Base-by-base conservation (phyloP, 2,329 filamentous ascomycete genomes). In the Neofusicoccum kwambonambiense region DNA sequence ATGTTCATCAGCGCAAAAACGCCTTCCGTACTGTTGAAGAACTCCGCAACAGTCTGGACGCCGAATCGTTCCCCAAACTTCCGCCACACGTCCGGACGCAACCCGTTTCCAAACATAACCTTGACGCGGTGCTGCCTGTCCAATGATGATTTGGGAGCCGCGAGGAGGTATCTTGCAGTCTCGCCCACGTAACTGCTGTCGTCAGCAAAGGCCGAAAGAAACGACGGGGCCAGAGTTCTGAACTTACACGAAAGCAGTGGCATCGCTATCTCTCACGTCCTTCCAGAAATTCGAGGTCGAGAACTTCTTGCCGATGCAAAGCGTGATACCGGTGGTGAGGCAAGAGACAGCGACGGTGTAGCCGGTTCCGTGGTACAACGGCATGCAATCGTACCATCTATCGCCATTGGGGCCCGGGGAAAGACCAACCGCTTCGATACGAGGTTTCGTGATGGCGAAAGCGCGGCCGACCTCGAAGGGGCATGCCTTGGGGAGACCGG, bases 1-100 rank as follows among this genome's bases (percentile, higher is more conserved):
- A 82, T 75, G 70, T 90, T 90, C 64, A 87, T 75, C 9, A 92
- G 78, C 0, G 76, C 75, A 70, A 93, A 84, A 57, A 91, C 82
- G 37, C 90, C 89, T 75, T 93, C 90, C 0, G 89, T 91, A 65
- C 87, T 90, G 74, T 90, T 91, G 81, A 92, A 93, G 77, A 93
- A 92, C 74, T 93, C 90, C 66, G 79, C 80, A 2, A 93, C 85
- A 22, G 84, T 82, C 12, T 82, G 77, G 68, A 90, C 83, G 56
- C 84, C 84, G 71, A 90, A 90, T 6, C 88, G 82, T 57, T 89
- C 85, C 47, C 84, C 78, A 74, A 91, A 91, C 27, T 82, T 80
- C 35, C 81, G 76, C 89, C 89, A 91, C 1, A 91, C 86, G 69
- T 91, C 89, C 0, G 88, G 88, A 1, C 88, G 82, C 69, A 90